Conservation (phyloP, 441 rosid species). For the Viola pubescens region DNA sequence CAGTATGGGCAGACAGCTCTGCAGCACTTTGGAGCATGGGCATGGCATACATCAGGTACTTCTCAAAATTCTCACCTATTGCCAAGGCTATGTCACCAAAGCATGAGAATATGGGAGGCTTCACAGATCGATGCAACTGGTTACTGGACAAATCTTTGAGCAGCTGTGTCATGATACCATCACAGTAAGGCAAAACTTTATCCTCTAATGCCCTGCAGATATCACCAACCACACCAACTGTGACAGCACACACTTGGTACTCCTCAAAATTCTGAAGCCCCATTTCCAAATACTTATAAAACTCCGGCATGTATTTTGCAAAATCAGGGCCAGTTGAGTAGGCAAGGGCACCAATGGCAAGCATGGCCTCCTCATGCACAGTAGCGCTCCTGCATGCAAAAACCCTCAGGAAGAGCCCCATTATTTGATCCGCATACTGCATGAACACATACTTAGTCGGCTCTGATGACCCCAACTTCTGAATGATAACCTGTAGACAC, state of each 20-base stretch:
- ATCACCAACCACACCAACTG: constrained; percentile 58
- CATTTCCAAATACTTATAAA: constrained; percentile 45
- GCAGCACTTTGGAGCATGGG: constrained; percentile 60
- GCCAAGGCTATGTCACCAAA: constrained; percentile 56
- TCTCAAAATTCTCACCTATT: constrained; percentile 46
- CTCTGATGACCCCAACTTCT: constrained; percentile 38
- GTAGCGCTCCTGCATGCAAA: constrained; percentile 50
- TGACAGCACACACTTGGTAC: constrained; percentile 51
- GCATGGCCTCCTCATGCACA: constrained; percentile 58
- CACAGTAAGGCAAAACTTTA: constrained; percentile 41
- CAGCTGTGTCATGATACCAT: constrained; percentile 53
- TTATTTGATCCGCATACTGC: constrained; percentile 52
- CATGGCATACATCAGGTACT: constrained; percentile 51
- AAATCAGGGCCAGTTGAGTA: constrained; percentile 48
- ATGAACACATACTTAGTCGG: constrained; percentile 32
- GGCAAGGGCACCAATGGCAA: constrained; percentile 59
- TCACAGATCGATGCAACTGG: constrained; percentile 46
- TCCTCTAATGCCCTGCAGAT: constrained; percentile 49
- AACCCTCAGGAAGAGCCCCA: constrained; percentile 52
- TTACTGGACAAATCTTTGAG: constrained; percentile 47
- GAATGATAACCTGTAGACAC: constrained; percentile 42
- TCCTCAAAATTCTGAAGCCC: constrained; percentile 60
- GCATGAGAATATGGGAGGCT: constrained; percentile 56
- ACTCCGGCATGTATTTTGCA: constrained; percentile 50
- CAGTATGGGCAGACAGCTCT: constrained; percentile 40